Percentiles rank a stretch among this genome's conserved stretches.
Conservation (phyloP, 148 eudicot species). For the Simmondsia chinensis region DNA sequence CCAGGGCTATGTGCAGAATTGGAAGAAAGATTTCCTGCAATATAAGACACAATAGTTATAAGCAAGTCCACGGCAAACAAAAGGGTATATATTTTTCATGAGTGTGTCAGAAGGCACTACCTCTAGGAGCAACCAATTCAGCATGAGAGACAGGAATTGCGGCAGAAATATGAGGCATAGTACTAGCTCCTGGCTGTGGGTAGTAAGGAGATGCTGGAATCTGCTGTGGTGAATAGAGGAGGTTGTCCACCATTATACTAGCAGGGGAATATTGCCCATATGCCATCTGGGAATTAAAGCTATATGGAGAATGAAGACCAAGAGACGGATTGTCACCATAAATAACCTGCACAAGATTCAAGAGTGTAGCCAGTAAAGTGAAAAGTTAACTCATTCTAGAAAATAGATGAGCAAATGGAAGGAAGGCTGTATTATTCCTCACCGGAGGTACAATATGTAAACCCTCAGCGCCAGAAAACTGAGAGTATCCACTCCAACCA, state of each 20-base stretch:
- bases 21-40: conserved; percentile 55
- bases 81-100: background rate
- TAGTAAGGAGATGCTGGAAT: conserved; percentile 70
- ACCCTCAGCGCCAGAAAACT: conserved; percentile 66
- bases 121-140: conserved; percentile 56
- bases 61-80: conserved; percentile 25
- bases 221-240: conserved; percentile 78
- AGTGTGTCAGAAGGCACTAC: conserved; percentile 8
- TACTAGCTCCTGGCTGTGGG: conserved; percentile 63
- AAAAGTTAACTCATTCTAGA: background rate
- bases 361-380: conserved; percentile 1
- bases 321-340: conserved; percentile 74
- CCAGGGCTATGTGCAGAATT: conserved; percentile 32
- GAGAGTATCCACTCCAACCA: conserved; percentile 77
- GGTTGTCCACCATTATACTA: conserved; percentile 81
- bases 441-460: conserved; percentile 91
- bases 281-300: conserved; percentile 74
- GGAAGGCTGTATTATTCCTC: conserved; percentile 15
- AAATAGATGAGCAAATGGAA: background rate
- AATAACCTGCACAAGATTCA: conserved; percentile 38
- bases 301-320: conserved; percentile 62
- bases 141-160: conserved; percentile 55
- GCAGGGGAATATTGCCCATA: conserved; percentile 89
- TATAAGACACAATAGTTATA: conserved; percentile 31
- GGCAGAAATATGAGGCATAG: conserved; percentile 63